Conservation (phyloP, 1,139 yeast species). For the Lodderomyces metapsilosis region DNA sequence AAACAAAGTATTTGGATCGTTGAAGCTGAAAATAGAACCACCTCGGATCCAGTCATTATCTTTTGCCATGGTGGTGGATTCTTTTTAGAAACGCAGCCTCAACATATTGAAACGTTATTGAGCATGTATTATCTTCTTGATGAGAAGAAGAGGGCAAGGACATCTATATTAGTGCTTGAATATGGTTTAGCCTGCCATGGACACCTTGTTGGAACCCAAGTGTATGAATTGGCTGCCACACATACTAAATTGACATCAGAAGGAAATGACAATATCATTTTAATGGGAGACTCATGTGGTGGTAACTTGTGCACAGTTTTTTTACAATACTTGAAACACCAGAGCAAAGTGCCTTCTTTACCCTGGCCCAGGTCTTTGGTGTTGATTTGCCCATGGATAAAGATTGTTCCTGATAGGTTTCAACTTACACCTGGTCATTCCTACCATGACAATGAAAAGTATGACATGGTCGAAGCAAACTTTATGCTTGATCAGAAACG, state of each 20-base stretch:
- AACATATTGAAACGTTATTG: constrained; percentile 33
- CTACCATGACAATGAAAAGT: constrained; percentile 29
- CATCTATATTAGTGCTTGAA: constrained; percentile 38
- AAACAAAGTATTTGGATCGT: constrained; percentile 38
- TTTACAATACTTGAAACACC: constrained; percentile 25
- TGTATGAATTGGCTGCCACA: constrained; percentile 32
- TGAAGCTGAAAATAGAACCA: constrained; percentile 24
- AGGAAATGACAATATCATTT: constrained; percentile 29
- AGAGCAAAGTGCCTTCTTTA: constrained; percentile 13
- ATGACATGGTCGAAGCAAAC: constrained; percentile 29
- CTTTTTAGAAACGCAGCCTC: constrained; percentile 32
- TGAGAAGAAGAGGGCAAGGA: constrained; percentile 21
- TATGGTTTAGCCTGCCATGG: constrained; percentile 38
- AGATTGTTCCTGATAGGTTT: constrained; percentile 13
- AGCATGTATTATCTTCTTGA: constrained; percentile 31
- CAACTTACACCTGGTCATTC: constrained; percentile 30
- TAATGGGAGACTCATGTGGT: constrained; percentile 46
- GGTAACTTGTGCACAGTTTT: constrained; percentile 35
- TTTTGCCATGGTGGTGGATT: constrained; percentile 48
- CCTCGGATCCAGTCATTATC: constrained; percentile 35
- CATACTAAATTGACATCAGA: constrained; percentile 25
- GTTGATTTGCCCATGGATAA: constrained; percentile 44
- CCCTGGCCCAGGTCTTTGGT: constrained; percentile 33
- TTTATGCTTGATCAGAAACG: neutral
- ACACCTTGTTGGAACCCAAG: constrained; percentile 34